Evolutionary conservation across 345 rosid species (phyloP).

Genomic region (Mangifera indica): DNA sequence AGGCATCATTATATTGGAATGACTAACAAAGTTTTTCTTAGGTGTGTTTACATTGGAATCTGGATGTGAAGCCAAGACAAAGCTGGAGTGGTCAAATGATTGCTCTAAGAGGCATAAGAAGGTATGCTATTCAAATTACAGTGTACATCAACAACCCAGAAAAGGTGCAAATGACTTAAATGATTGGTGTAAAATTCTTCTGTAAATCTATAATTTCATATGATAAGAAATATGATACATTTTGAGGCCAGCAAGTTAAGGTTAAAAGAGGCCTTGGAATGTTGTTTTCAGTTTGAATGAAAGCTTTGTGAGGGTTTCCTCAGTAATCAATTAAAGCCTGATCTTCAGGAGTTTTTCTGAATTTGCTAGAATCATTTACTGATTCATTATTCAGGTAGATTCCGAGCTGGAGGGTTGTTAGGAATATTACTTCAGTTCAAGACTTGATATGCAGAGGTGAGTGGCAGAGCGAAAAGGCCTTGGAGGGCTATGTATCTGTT

Average conservation of each 20-base stretch:
- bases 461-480: background rate
- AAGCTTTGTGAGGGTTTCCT: background rate
- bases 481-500: too few species aligned
- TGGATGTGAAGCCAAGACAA: slow-evolving; percentile 11
- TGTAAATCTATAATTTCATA: slow-evolving; percentile 27
- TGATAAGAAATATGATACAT: slow-evolving; percentile 2
- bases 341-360: background rate
- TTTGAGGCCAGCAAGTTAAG: slow-evolving; percentile 14
- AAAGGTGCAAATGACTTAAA: slow-evolving; percentile 10
- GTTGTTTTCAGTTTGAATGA: slow-evolving; percentile 9
- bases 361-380: background rate
- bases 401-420: too few species aligned
- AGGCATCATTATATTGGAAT: slow-evolving; percentile 7
- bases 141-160: slow-evolving; percentile 23
- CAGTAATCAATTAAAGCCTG: background rate
- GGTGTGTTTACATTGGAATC: slow-evolving; percentile 6
- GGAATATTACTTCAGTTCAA: too few species aligned
- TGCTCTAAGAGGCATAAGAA: slow-evolving; percentile 7
- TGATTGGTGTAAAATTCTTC: slow-evolving; percentile 31
- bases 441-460: too few species aligned
- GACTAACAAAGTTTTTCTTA: slow-evolving; percentile 14
- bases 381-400: background rate
- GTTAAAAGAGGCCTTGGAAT: slow-evolving; percentile 4
- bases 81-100: background rate
- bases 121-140: slow-evolving; percentile 17